Conservation (phyloP, 805 yeast genomes). For the Tetrapisispora fleetii region DNA sequence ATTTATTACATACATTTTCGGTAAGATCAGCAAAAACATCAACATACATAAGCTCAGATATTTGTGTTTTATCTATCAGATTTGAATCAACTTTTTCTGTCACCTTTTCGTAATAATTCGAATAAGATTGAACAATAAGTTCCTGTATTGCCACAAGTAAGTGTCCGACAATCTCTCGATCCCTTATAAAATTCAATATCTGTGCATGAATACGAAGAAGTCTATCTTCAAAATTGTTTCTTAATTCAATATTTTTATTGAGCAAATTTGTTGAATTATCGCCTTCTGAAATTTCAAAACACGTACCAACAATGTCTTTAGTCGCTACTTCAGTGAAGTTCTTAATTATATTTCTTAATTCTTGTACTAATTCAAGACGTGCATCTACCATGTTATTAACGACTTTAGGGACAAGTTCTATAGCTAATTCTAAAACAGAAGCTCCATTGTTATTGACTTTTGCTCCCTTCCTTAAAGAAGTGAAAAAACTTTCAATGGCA, state of each 20-base stretch:
- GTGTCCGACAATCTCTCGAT: slow-evolving; percentile 39
- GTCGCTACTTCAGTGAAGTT: slow-evolving; percentile 55
- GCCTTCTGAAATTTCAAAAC: slow-evolving; percentile 20
- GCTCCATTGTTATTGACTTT: slow-evolving; percentile 2
- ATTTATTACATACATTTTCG: background rate
- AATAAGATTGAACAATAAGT: slow-evolving; percentile 48
- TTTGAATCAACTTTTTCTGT: slow-evolving; percentile 19
- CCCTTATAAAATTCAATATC: slow-evolving; percentile 46
- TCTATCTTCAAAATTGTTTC: slow-evolving; percentile 40
- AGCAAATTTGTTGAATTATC: slow-evolving; percentile 18
- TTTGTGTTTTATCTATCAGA: slow-evolving; percentile 19
- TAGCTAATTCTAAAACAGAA: slow-evolving; percentile 40
- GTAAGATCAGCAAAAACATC: slow-evolving; percentile 49
- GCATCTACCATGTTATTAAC: slow-evolving; percentile 78
- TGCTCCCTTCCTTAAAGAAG: slow-evolving; percentile 24
- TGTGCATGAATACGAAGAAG: slow-evolving; percentile 48
- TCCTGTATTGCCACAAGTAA: slow-evolving; percentile 60
- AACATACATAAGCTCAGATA: slow-evolving; percentile 49
- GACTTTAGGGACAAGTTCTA: slow-evolving; percentile 68
- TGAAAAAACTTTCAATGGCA: slow-evolving; percentile 52
- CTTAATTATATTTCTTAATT: slow-evolving; percentile 60
- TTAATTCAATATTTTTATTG: slow-evolving; percentile 32
- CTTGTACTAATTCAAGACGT: slow-evolving; percentile 58
- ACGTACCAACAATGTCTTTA: slow-evolving; percentile 39
- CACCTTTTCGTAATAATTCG: slow-evolving; percentile 36